These are phyloP conservation scores for Xylariaceae sp. DNA, from an alignment of 2,329 filamentous ascomycete genomes.

Conservation along the genomic window DNA sequence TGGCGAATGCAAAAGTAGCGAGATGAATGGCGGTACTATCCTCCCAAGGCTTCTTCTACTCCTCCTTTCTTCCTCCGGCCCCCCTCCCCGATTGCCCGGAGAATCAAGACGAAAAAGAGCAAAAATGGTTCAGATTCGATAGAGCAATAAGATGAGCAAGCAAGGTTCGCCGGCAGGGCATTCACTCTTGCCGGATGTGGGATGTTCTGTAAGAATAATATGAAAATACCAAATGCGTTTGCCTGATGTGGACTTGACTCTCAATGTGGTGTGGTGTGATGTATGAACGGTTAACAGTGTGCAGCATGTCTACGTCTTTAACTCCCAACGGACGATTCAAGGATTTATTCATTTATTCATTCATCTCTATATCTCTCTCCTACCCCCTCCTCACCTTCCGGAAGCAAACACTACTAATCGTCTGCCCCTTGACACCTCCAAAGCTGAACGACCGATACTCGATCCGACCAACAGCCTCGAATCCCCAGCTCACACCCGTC, in stretches of 20 bases:
- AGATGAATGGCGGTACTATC: not conserved
- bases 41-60: not conserved
- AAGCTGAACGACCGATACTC: slow-evolving; percentile 85
- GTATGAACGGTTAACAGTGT: not conserved
- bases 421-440: slow-evolving; percentile 81
- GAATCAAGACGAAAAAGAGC: not conserved
- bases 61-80: not conserved
- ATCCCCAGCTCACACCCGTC: slow-evolving; percentile 33
- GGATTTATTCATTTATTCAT: too few species aligned
- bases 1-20: slow-evolving; percentile 7
- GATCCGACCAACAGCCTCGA: slow-evolving; percentile 62
- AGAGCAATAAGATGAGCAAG: not conserved
- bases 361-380: not conserved
- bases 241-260: not conserved
- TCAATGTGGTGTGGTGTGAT: not conserved
- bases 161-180: not conserved
- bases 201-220: not conserved
- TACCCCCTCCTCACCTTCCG: slow-evolving; percentile 38
- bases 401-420: slow-evolving; percentile 84
- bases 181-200: not conserved
- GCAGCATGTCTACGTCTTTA: not conserved
- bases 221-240: not conserved
- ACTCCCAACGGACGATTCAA: not conserved
- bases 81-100: not conserved
- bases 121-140: slow-evolving; percentile 13